Base-by-base conservation (phyloP, 208 protist genomes). In the Trypanosoma platydactyli region DNA sequence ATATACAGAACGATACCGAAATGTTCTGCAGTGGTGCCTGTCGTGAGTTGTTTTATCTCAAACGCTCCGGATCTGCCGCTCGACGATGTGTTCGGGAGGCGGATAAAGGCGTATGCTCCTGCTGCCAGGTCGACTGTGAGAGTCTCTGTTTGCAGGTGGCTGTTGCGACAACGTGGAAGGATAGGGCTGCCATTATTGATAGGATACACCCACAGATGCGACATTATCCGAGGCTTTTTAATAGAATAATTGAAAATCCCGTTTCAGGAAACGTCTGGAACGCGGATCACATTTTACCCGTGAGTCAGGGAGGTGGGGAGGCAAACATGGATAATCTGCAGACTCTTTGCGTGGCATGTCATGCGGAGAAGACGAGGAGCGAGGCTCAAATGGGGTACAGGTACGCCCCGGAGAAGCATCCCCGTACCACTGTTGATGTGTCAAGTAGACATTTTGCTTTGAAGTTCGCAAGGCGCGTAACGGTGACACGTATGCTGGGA, bases 341-440 rank as follows among this genome's bases (percentile, higher is more conserved):
- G 33, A 94, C 88, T 16, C 71, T 94, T 13, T 94, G 88, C 62
- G 80, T 94, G 18, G 79, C 83, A 3, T 94, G 88, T 61, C 88
- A 94, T 74, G 63, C 71, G 0, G 62, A 87, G 18, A 94, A 94
- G 51, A 94, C 85, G 18, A 41, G 33, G 46, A 53, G 41, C 29
- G 69, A 75, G 29, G 22, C 53, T 4, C 51, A 53, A 50, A 54
- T 61, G 22, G 5, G 40, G 18, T 51, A 40, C 27, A 60, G 45
- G n/a, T n/a, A 51, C 16, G 20, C 33, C 12, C 5, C 29, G 1
- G 46, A 54, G 40, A 49, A 41, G 25, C 20, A 7, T 27, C 27
- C 20, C 16, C 38, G 20, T 35, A 73, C 67, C 5, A 73, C 67
- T 16, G 67, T 73, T 16, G 51, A 58, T 60, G 12, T 64, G 15